These are phyloP conservation scores for Yamadazyma spencermartinsiae DNA, from an alignment of 1,139 yeast genomes.

Conservation along the genomic window DNA sequence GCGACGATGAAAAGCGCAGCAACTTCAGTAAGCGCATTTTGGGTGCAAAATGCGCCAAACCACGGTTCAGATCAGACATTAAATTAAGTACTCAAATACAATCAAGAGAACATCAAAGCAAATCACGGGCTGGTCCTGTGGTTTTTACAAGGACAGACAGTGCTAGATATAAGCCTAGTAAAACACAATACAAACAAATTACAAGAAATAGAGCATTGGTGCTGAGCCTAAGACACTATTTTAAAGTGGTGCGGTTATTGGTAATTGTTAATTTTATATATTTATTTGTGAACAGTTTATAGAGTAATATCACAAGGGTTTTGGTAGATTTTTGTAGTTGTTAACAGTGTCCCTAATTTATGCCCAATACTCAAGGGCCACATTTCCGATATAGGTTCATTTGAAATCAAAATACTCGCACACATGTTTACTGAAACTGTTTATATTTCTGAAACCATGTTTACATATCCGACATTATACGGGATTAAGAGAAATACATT, in stretches of 20 bases:
- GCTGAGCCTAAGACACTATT: not conserved
- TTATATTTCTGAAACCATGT: too few species aligned
- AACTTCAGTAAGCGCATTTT: not conserved
- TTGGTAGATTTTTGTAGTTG: too few species aligned
- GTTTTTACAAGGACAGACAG: not conserved
- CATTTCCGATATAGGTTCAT: too few species aligned
- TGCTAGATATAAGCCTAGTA: not conserved
- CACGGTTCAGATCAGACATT: slow-evolving; percentile 1
- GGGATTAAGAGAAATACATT: too few species aligned
- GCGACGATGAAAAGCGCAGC: not conserved
- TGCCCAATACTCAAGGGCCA: too few species aligned
- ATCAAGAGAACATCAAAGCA: too few species aligned
- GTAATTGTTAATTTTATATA: not conserved
- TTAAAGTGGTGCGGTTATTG: not conserved
- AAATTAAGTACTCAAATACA: not conserved
- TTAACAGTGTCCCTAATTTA: too few species aligned
- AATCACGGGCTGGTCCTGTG: too few species aligned
- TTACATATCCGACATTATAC: too few species aligned
- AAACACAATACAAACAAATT: not conserved
- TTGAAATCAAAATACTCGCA: too few species aligned
- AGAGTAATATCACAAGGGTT: not conserved
- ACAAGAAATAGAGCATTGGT: not conserved
- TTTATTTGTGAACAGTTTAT: not conserved
- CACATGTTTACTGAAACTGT: too few species aligned
- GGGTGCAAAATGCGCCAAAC: not conserved